Conservation (phyloP, 2,329 filamentous ascomycete genomes). For the Aspergillus caelatus region DNA sequence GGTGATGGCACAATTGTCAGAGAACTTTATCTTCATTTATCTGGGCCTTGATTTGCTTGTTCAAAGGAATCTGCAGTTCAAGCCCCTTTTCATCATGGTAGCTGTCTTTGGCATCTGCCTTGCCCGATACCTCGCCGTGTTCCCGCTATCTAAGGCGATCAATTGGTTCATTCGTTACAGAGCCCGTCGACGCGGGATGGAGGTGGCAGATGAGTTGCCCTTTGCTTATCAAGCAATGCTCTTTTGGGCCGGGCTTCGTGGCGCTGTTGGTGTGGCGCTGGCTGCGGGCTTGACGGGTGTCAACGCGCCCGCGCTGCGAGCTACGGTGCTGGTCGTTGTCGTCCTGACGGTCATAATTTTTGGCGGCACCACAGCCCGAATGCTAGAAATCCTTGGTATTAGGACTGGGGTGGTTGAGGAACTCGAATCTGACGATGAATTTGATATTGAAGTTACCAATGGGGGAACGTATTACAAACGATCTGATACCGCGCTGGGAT, state of each 20-base stretch:
- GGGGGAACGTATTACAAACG: slow-evolving; percentile 79
- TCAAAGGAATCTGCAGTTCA: slow-evolving; percentile 83
- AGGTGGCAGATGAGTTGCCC: slow-evolving; percentile 83
- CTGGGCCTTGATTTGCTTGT: slow-evolving; percentile 93
- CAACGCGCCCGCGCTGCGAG: slow-evolving; percentile 80
- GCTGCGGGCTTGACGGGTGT: slow-evolving; percentile 84
- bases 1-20: slow-evolving; percentile 88
- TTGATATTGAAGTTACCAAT: slow-evolving; percentile 83
- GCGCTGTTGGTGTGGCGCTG: slow-evolving; percentile 91
- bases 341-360: slow-evolving; percentile 99
- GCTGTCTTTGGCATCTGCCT: slow-evolving; percentile 89
- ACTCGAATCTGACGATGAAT: slow-evolving; percentile 96
- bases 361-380: slow-evolving; percentile 92
- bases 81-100: slow-evolving; percentile 92
- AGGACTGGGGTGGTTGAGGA: slow-evolving; percentile 95
- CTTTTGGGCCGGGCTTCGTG: slow-evolving; percentile 97
- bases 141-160: slow-evolving; percentile 84
- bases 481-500: slow-evolving; percentile 74
- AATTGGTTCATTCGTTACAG: slow-evolving; percentile 92
- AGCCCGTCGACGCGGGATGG: slow-evolving; percentile 72
- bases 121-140: slow-evolving; percentile 90
- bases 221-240: slow-evolving; percentile 99
- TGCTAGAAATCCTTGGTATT: slow-evolving; percentile 97
- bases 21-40: slow-evolving; percentile 99
- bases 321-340: slow-evolving; percentile 95